Percentiles rank a stretch among this genome's conserved stretches.
phyloP scores from a whole-genome alignment of 768 basidiomycete genomes.

The Mycena rosella region DNA sequence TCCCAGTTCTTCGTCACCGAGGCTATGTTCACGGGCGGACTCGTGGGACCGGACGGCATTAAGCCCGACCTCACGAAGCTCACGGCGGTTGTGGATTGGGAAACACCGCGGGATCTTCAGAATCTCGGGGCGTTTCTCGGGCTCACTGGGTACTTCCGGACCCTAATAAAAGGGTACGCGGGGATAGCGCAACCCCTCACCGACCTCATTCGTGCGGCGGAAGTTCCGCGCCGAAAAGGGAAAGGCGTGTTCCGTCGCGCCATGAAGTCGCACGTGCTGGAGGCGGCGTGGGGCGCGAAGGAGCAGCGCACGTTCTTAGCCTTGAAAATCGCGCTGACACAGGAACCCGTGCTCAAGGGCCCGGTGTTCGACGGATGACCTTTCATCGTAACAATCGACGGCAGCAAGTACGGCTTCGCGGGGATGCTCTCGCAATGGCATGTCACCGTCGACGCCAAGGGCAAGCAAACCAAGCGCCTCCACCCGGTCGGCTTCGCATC shows the following conservation, averaged over 20 bases:
- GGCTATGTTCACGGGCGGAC: slow-evolving; percentile 53
- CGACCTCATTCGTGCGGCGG: slow-evolving; percentile 42
- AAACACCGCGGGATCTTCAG: slow-evolving; percentile 24
- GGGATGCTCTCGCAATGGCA: too few species aligned
- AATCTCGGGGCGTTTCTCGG: slow-evolving; percentile 29
- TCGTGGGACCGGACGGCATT: slow-evolving; percentile 48
- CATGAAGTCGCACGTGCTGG: slow-evolving; percentile 22
- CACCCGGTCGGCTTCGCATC: too few species aligned
- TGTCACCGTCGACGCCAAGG: too few species aligned
- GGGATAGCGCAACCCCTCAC: slow-evolving; percentile 46
- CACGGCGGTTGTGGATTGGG: slow-evolving; percentile 53
- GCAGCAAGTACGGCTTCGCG: too few species aligned
- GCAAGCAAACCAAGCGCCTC: too few species aligned
- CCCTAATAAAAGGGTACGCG: slow-evolving; percentile 50
- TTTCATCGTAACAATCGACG: too few species aligned
- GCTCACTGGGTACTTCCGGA: slow-evolving; percentile 46
- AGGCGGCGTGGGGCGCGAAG: too few species aligned
- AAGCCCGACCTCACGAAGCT: slow-evolving; percentile 52
- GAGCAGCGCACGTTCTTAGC: too few species aligned
- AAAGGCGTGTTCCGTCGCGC: slow-evolving; percentile 45
- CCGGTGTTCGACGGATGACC: too few species aligned
- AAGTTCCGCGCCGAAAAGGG: slow-evolving; percentile 35
- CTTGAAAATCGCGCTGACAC: too few species aligned
- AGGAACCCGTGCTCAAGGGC: too few species aligned
- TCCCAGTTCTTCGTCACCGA: too few species aligned